Evolutionary conservation across 2,329 filamentous ascomycete genomes (phyloP).

Genomic region (Alternaria infectoria): DNA sequence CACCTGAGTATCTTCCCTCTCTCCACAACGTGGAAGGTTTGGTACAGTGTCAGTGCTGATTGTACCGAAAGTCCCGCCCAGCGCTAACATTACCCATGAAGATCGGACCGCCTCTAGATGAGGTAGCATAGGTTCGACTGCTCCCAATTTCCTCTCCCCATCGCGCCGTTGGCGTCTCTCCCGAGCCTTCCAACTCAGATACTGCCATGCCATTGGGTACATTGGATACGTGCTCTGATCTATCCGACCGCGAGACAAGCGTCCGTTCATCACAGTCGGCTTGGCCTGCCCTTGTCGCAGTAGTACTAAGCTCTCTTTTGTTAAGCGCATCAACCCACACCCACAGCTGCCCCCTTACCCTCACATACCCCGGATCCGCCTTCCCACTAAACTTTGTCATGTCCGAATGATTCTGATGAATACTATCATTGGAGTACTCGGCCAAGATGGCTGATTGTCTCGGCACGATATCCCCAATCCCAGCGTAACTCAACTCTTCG

Average conservation of each 20-base stretch:
- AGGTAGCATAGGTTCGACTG: background rate
- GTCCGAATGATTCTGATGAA: background rate
- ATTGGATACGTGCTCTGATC: background rate
- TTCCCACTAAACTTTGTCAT: background rate
- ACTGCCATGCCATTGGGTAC: background rate
- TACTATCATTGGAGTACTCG: background rate
- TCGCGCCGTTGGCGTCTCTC: too few relatives aligned
- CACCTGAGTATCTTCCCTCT: too few relatives aligned
- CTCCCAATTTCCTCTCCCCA: background rate
- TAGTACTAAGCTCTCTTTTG: background rate
- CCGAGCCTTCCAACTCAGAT: background rate
- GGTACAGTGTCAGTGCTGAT: too few relatives aligned
- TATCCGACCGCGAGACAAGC: background rate
- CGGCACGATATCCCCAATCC: background rate
- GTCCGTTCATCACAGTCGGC: background rate
- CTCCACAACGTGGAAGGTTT: too few relatives aligned
- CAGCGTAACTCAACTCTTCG: background rate
- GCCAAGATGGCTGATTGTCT: rapidly evolving
- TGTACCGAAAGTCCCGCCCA: background rate
- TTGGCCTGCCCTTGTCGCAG: rapidly evolving
- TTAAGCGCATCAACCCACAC: background rate
- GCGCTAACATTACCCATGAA: background rate
- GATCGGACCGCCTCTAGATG: background rate
- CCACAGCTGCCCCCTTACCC: background rate
- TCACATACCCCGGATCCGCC: background rate